phyloP scores from a whole-genome alignment of 2,329 filamentous ascomycete genomes.

The Cladophialophora psammophila region DNA sequence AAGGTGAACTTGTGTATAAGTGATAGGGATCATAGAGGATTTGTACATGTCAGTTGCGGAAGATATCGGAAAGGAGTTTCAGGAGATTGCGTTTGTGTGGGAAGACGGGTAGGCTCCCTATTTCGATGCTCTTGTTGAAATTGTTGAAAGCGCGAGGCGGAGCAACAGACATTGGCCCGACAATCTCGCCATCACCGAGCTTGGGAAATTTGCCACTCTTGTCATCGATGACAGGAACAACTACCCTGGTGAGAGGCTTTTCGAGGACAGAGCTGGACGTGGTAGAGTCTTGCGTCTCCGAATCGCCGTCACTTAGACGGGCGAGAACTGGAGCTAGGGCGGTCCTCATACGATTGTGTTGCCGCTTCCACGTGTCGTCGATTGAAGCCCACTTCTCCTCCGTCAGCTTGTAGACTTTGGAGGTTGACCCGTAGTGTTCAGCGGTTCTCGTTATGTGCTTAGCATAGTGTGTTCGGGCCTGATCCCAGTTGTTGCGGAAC shows the following conservation, averaged over 20 bases:
- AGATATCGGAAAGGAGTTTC: conserved; percentile 54
- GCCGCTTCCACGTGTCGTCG: conserved; percentile 74
- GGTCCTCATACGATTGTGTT: conserved; percentile 70
- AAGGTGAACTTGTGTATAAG: conserved; percentile 25
- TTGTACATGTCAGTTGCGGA: conserved; percentile 39
- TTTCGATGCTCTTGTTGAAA: conserved; percentile 47
- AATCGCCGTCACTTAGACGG: conserved; percentile 47
- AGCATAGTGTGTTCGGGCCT: conserved; percentile 83
- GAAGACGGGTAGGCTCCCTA: conserved; percentile 50
- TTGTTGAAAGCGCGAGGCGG: conserved; percentile 41
- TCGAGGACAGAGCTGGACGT: conserved; percentile 38
- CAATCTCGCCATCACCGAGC: conserved; percentile 88
- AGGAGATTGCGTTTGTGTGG: conserved; percentile 54
- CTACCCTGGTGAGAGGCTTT: conserved; percentile 62
- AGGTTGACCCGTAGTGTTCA: conserved; percentile 89
- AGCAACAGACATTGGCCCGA: conserved; percentile 80
- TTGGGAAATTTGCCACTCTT: conserved; percentile 81
- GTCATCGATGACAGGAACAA: conserved; percentile 52
- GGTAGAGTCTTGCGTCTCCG: conserved; percentile 35
- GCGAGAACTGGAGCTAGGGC: conserved; percentile 53
- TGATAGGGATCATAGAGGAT: conserved; percentile 18
- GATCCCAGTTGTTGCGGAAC: conserved; percentile 80
- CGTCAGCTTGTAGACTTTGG: conserved; percentile 84
- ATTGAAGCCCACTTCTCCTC: conserved; percentile 88
- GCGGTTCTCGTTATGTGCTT: conserved; percentile 87